phyloP scores from a whole-genome alignment of 1,284 basidiomycete genomes.

The Rhizopogon parksii region DNA sequence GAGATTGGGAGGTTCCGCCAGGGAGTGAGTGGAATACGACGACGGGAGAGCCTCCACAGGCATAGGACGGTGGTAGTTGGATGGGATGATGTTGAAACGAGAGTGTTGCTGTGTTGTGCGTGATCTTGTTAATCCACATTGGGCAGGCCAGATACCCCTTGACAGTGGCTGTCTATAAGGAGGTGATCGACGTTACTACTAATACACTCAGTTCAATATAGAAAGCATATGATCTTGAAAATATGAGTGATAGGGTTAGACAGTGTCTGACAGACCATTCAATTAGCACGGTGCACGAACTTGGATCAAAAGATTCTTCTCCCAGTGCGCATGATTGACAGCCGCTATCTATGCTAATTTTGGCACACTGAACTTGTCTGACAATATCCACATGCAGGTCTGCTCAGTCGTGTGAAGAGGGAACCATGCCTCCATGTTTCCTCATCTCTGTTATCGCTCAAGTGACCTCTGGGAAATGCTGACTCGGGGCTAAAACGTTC shows the following conservation, averaged over 20 bases:
- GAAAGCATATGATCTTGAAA: too few relatives aligned
- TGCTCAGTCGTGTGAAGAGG: neutral
- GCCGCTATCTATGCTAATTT: neutral
- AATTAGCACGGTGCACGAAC: too few relatives aligned
- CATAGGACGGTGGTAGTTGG: neutral
- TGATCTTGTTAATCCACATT: neutral
- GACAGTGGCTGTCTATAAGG: neutral
- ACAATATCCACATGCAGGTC: neutral
- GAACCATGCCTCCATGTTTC: neutral
- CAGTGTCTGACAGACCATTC: too few relatives aligned
- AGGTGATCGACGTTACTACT: neutral
- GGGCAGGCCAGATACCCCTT: neutral
- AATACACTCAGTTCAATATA: neutral
- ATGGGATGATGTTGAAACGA: neutral
- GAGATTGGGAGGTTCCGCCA: constrained; percentile 57
- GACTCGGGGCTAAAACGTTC: too few relatives aligned
- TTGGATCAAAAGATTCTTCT: neutral
- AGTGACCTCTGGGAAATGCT: neutral
- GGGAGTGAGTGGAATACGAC: constrained; percentile 47
- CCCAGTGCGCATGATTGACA: neutral
- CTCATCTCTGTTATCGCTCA: constrained; percentile 1
- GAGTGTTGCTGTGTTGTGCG: neutral
- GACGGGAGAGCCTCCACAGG: neutral
- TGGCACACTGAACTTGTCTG: neutral
- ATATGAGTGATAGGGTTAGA: too few relatives aligned